Percentiles rank a stretch among this genome's conserved stretches.
Conservation (phyloP, 2,329 filamentous ascomycete species). For the Fusarium begoniae region DNA sequence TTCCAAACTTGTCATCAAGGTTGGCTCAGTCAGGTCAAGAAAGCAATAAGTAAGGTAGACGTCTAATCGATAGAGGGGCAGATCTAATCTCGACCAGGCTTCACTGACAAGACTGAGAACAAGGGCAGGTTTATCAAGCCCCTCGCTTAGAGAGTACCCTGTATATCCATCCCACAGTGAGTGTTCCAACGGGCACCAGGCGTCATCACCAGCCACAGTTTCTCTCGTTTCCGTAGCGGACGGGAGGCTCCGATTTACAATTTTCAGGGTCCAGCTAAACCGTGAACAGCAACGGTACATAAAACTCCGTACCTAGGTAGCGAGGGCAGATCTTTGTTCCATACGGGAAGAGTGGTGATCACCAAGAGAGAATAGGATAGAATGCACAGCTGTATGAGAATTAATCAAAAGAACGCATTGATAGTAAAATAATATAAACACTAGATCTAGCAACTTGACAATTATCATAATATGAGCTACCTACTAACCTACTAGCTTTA, state of each 20-base stretch:
- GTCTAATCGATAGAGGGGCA: constrained; percentile 32
- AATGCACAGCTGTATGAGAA: not conserved
- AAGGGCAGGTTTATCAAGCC: constrained; percentile 20
- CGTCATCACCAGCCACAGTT: constrained; percentile 28
- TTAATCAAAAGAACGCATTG: not conserved
- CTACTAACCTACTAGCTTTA: not conserved
- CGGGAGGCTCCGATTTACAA: constrained; percentile 17
- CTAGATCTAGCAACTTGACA: not conserved
- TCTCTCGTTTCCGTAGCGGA: not conserved
- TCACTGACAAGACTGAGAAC: not conserved
- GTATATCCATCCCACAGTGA: constrained; percentile 6
- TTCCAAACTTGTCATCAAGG: not conserved
- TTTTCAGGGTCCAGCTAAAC: constrained; percentile 28
- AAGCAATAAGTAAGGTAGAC: constrained; percentile 11
- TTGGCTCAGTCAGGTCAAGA: not conserved
- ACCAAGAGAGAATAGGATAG: not conserved
- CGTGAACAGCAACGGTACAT: not conserved
- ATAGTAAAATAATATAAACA: not conserved
- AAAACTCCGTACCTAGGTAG: not conserved
- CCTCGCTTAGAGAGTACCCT: constrained; percentile 21
- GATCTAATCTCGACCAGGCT: not conserved
- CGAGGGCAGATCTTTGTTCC: not conserved
- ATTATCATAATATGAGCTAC: not conserved
- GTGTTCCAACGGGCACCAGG: not conserved
- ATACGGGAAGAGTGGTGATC: not conserved